Evolutionary conservation across 225 moss, liverwort and hornwort species (phyloP).

Genomic region (Polytrichum formosum): DNA sequence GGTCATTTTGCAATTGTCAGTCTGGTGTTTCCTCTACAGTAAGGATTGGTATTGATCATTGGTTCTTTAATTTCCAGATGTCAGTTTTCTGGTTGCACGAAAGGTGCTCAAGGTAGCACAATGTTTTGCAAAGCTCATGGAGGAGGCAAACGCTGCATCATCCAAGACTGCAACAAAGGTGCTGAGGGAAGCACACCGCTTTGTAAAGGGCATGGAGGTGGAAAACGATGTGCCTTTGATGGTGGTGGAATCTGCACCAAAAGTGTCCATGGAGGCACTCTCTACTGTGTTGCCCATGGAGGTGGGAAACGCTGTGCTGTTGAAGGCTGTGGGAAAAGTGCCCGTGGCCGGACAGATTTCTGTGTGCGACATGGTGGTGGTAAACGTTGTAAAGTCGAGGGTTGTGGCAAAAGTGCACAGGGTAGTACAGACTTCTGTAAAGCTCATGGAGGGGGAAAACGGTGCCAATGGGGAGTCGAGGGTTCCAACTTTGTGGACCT

Average conservation of each 20-base stretch:
- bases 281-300: conserved; percentile 96
- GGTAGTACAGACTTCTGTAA: conserved; percentile 99
- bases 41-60: neutral
- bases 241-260: conserved; percentile 99
- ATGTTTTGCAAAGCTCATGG: conserved; percentile 99
- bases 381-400: conserved; percentile 87
- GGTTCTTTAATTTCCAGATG: conserved; percentile 39
- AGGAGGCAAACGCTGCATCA: conserved; percentile 97
- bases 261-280: conserved; percentile 94
- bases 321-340: conserved; percentile 87
- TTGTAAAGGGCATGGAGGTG: conserved; percentile 97
- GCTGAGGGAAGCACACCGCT: conserved; percentile 98
- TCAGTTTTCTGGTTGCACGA: conserved; percentile 80
- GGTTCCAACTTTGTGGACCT: conserved; percentile 64
- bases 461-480: conserved; percentile 95
- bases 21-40: neutral
- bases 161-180: conserved; percentile 92
- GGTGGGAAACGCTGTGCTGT: conserved; percentile 96
- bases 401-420: conserved; percentile 94
- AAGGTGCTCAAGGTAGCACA: conserved; percentile 97
- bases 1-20: too few relatives aligned
- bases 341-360: conserved; percentile 88
- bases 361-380: conserved; percentile 97
- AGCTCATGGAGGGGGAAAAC: conserved; percentile 94
- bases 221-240: conserved; percentile 92